Percentiles rank a stretch among this genome's conserved stretches.
phyloP scores from a whole-genome alignment of 2,329 filamentous ascomycete genomes.

The Fusarium cyanostomum region DNA sequence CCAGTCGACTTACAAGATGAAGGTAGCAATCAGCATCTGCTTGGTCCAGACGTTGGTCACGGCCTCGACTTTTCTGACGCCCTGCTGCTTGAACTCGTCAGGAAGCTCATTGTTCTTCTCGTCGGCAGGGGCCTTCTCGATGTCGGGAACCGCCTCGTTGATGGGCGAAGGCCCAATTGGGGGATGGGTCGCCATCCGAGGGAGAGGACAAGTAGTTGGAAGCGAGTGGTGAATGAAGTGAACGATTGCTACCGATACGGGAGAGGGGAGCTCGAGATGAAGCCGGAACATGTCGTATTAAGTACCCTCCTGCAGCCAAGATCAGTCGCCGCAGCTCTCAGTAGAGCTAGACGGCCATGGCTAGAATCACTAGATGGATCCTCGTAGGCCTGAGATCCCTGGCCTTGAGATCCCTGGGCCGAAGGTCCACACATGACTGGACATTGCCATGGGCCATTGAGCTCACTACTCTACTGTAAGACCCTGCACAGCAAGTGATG shows the following conservation, averaged over 20 bases:
- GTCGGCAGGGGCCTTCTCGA: slow-evolving; percentile 17
- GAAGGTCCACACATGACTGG: slow-evolving; percentile 5
- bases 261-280: not conserved
- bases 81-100: slow-evolving; percentile 23
- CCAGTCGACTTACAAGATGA: slow-evolving; percentile 42
- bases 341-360: slow-evolving; percentile 3
- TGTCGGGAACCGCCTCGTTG: slow-evolving; percentile 19
- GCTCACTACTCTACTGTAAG: not conserved
- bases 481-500: not conserved
- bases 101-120: slow-evolving; percentile 6
- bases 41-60: slow-evolving; percentile 52
- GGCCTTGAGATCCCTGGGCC: not conserved
- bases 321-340: slow-evolving; percentile 6
- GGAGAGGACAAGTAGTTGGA: not conserved
- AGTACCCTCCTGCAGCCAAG: slow-evolving; percentile 11
- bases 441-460: slow-evolving; percentile 2
- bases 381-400: no score
- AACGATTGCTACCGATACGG: not conserved
- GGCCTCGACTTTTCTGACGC: slow-evolving; percentile 48
- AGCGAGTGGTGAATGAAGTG: not conserved
- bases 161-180: slow-evolving; percentile 16
- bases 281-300: slow-evolving; percentile 5
- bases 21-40: slow-evolving; percentile 45
- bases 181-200: slow-evolving; percentile 16
- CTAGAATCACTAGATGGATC: slow-evolving; percentile 14